Percentiles rank a stretch among this genome's conserved stretches.
phyloP scores from a whole-genome alignment of 305 asterid species.

The Ajuga reptans region DNA sequence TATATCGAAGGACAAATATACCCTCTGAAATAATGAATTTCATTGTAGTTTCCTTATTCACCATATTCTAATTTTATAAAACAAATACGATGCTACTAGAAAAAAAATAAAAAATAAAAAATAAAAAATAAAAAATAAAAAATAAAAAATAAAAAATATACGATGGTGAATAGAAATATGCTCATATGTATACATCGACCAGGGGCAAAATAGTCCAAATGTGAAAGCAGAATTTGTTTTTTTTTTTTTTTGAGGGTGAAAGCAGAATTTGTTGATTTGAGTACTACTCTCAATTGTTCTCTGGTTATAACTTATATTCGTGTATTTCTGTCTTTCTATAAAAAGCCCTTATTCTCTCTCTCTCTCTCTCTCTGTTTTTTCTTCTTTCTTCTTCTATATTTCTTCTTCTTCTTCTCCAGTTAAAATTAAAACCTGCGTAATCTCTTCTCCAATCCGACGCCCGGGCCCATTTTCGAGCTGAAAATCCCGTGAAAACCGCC shows the following conservation, averaged over 20 bases:
- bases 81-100: too few species aligned
- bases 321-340: neutral
- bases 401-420: neutral
- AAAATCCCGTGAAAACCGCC: neutral
- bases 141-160: neutral
- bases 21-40: neutral
- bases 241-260: too few species aligned
- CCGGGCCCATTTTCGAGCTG: slow-evolving; percentile 6
- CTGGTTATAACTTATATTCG: neutral
- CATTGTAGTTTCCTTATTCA: too few species aligned
- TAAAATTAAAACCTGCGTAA: neutral
- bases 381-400: neutral
- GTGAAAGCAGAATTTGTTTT: neutral
- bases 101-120: too few species aligned
- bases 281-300: neutral
- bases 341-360: neutral
- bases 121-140: too few species aligned
- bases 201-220: neutral
- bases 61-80: too few species aligned
- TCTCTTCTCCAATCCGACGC: neutral
- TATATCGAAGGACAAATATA: neutral
- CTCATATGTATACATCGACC: neutral
- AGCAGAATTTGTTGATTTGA: neutral
- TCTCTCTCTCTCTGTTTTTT: neutral
- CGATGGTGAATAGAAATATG: neutral